Conservation (phyloP, 495 filamentous ascomycete species). For the Penicillium mononematosum region DNA sequence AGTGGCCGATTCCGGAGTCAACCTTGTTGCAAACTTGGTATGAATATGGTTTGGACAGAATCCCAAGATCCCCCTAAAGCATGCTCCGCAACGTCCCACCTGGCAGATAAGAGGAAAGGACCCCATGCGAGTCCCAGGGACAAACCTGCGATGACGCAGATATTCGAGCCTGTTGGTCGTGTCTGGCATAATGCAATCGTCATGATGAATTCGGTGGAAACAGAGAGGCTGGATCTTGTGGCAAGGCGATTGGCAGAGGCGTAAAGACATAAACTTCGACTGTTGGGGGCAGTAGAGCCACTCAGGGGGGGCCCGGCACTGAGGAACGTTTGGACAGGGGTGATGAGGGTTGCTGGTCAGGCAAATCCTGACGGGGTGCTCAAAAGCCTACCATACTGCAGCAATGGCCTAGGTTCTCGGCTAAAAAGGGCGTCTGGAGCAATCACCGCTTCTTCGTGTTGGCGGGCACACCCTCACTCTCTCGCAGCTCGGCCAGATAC, state of each 20-base stretch:
- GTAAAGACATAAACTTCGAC: neutral
- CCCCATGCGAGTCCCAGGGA: neutral
- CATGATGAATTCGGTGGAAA: neutral
- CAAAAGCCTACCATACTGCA: neutral
- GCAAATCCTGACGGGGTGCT: neutral
- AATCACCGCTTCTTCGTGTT: slow-evolving; percentile 45
- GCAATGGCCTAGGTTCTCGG: neutral
- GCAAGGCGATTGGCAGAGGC: neutral
- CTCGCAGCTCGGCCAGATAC: slow-evolving; percentile 60
- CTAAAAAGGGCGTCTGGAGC: neutral
- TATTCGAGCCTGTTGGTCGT: neutral
- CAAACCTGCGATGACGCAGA: neutral
- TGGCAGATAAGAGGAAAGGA: neutral
- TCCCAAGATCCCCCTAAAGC: neutral
- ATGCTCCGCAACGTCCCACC: neutral
- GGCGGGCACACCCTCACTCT: slow-evolving; percentile 48
- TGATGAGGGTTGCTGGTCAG: neutral
- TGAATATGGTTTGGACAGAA: neutral
- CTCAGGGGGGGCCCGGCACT: neutral
- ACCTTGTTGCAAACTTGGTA: neutral
- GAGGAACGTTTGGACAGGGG: neutral
- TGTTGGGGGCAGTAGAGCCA: neutral
- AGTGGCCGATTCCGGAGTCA: neutral
- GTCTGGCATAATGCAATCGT: neutral
- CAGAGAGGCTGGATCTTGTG: neutral